Percentiles rank a stretch among this genome's conserved stretches.
Evolutionary conservation across 2,329 filamentous ascomycete genomes (phyloP).

Genomic region (Exserohilum rostratum): DNA sequence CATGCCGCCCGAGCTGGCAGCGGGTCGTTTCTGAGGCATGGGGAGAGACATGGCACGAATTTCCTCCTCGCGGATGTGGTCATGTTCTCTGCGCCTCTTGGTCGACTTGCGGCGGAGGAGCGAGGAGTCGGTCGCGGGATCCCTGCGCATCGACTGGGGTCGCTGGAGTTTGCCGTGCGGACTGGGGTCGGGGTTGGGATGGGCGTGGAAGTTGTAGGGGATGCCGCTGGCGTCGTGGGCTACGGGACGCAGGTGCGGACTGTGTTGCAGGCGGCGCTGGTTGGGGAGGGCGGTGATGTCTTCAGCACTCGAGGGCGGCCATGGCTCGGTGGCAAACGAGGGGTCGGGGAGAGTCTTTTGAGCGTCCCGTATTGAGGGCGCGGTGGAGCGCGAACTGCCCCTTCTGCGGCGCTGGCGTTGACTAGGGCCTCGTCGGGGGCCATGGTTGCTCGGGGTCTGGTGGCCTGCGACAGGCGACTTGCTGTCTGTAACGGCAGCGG

Average conservation of each 20-base stretch:
- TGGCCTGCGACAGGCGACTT: conserved; percentile 41
- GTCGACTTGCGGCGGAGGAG: conserved; percentile 73
- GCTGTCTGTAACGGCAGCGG: conserved; percentile 60
- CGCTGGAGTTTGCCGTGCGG: conserved; percentile 52
- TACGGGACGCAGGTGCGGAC: conserved; percentile 56
- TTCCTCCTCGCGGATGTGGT: conserved; percentile 81
- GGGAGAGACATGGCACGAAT: conserved; percentile 81
- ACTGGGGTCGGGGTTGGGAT: conserved; percentile 45
- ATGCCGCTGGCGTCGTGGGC: conserved; percentile 50
- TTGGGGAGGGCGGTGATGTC: conserved; percentile 56
- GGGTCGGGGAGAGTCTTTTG: conserved; percentile 34
- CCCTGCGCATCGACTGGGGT: conserved; percentile 62
- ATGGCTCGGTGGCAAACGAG: conserved; percentile 13
- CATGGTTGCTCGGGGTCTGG: conserved; percentile 32
- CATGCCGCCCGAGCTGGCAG: conserved; percentile 64
- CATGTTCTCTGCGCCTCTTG: conserved; percentile 67
- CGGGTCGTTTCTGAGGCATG: conserved; percentile 68
- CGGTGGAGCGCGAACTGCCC: conserved; percentile 39
- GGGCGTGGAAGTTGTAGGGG: conserved; percentile 53
- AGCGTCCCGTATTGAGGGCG: conserved; percentile 37
- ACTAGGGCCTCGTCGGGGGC: conserved; percentile 31
- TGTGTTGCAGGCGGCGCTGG: conserved; percentile 50
- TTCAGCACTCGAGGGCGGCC: conserved; percentile 46
- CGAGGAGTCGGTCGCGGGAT: conserved; percentile 61
- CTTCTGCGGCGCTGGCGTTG: conserved; percentile 40